A percentile compares a stretch with the other conserved stretches of the same genome.
Evolutionary conservation across 257 asterid genomes (phyloP).

Genomic region (Voacanga thouarsii): DNA sequence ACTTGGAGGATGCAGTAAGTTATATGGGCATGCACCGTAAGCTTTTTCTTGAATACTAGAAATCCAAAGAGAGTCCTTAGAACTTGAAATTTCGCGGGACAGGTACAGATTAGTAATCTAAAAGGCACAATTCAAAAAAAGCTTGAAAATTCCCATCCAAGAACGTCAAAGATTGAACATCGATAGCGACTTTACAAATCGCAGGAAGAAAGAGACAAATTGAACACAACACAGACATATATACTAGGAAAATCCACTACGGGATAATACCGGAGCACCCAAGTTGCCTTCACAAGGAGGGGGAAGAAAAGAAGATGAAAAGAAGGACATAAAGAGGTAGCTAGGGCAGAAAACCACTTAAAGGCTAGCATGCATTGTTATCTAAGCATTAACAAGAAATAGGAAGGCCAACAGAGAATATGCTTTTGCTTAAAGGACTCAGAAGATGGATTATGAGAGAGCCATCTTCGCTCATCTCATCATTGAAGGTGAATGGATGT

Average conservation of each 20-base stretch:
- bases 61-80: too few species aligned
- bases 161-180: not conserved
- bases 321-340: too few species aligned
- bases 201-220: too few species aligned
- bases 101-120: not conserved
- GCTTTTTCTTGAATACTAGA: not conserved
- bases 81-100: too few species aligned
- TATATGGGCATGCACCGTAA: not conserved
- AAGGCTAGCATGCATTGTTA: too few species aligned
- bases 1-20: not conserved
- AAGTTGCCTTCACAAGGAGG: too few species aligned
- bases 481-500: not conserved
- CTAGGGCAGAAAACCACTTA: too few species aligned
- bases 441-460: too few species aligned
- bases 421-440: too few species aligned
- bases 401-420: too few species aligned
- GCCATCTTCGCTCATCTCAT: too few species aligned
- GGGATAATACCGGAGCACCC: not conserved
- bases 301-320: too few species aligned
- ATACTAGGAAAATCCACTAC: not conserved
- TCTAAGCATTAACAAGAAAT: not conserved
- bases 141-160: not conserved
- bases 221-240: not conserved
- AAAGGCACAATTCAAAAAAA: not conserved
- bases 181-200: not conserved